Evolutionary conservation across 306 rosid species (phyloP), one percentile per base, ranked within the genome.

Genomic region (Mimosa pudica): DNA sequence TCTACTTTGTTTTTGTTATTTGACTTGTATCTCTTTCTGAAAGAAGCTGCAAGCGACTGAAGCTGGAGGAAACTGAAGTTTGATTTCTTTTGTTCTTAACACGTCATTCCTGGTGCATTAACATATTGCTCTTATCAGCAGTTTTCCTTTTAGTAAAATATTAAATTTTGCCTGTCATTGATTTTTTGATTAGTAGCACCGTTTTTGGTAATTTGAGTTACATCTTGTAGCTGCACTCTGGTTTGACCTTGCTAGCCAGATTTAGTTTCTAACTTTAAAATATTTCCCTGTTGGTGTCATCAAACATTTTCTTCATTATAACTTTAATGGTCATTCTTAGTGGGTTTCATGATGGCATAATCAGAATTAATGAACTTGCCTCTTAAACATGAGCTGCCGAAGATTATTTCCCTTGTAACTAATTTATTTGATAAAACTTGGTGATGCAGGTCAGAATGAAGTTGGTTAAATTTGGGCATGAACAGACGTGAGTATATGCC

Each of bases 401-500:
- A 1, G 30, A 32, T 63, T 38, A 11, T 64, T 64, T 70, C 63
- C 70, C 17, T 70, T 77, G 14, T 46, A 1, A 61, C 74, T 82
- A 18, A 51, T 79, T 66, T 44, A 68, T 73, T 75, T 67, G 17
- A 69, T 13, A 67, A 82, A 82, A 44, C 79, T 83, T 82, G 77
- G 54, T 41, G 51, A 67, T 84, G 87, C 97, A 95, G 99, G 90
- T 95, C 77, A 95, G 86, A 87, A 90, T 91, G 93, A 95, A 95
- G 91, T 87, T 95, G 82, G 60, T 52, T 73, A 93, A 86, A 71
- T 89, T 86, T 9, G 99, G 99, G 77, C 99, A 90, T 89, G 87
- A 96, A 74, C 99, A 95, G 82, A 91, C 91, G 99, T 91, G 74
- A 77, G 93, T 81, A 73, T 80, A 32, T 68, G 6, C 67, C 75